phyloP scores from a whole-genome alignment of 2,329 filamentous ascomycete genomes.

The Fusarium nygamai region DNA sequence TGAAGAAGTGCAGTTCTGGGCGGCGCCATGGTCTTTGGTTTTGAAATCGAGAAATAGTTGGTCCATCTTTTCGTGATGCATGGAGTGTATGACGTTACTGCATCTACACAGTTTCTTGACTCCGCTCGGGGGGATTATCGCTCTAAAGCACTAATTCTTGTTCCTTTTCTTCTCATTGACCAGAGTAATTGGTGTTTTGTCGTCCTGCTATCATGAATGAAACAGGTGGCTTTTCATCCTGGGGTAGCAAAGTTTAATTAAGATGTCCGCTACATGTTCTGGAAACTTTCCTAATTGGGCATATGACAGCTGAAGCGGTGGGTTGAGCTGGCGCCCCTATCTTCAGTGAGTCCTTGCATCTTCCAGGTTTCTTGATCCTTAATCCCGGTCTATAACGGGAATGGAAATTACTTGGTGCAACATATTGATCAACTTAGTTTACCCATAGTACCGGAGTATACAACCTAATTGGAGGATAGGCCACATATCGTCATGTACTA shows the following conservation, averaged over 20 bases:
- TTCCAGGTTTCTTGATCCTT: slow-evolving; percentile 17
- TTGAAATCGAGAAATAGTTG: neutral
- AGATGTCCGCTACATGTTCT: neutral
- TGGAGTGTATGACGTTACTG: slow-evolving; percentile 2
- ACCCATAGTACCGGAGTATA: slow-evolving; percentile 34
- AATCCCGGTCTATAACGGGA: slow-evolving; percentile 33
- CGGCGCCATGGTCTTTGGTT: neutral
- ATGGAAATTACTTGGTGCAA: slow-evolving; percentile 43
- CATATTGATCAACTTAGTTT: slow-evolving; percentile 28
- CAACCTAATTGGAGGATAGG: slow-evolving; percentile 31
- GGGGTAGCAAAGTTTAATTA: slow-evolving; percentile 11
- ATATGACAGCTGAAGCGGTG: slow-evolving; percentile 19
- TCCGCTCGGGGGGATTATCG: neutral
- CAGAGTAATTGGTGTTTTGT: neutral
- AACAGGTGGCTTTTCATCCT: slow-evolving; percentile 5
- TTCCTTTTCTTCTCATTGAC: neutral
- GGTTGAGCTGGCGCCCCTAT: slow-evolving; percentile 37
- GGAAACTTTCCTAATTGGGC: slow-evolving; percentile 13
- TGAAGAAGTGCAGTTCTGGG: neutral
- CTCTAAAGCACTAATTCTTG: neutral
- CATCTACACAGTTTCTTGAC: neutral
- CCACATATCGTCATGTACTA: slow-evolving; percentile 11
- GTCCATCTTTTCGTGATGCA: neutral
- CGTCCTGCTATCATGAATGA: neutral
- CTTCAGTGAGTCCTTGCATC: slow-evolving; percentile 21